A percentile compares a stretch with the other conserved stretches of the same genome.
phyloP scores from a whole-genome alignment of 1,284 basidiomycete genomes.

The Moesziomyces sp. region DNA sequence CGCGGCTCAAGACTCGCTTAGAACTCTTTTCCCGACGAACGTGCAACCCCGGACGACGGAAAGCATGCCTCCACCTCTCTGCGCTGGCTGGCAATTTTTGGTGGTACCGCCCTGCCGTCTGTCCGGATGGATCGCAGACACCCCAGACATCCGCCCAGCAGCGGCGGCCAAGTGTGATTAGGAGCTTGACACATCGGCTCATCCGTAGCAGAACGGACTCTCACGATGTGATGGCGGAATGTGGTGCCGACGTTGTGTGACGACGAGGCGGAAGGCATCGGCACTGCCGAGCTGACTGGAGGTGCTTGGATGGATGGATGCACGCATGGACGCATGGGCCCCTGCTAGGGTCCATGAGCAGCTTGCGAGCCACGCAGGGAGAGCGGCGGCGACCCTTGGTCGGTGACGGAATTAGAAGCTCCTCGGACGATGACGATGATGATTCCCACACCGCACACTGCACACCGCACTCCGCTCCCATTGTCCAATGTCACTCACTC shows the following conservation, averaged over 20 bases:
- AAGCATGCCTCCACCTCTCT: no score
- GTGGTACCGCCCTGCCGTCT: no score
- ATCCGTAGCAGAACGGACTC: neutral
- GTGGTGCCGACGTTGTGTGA: neutral
- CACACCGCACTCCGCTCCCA: no score
- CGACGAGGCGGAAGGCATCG: neutral
- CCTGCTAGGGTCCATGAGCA: neutral
- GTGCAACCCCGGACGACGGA: neutral
- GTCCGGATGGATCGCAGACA: neutral
- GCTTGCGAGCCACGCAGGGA: no score
- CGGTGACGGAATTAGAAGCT: neutral
- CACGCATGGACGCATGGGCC: neutral
- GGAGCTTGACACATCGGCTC: neutral
- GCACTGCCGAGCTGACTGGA: neutral
- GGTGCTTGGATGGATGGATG: neutral
- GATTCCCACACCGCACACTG: neutral
- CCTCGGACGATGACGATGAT: neutral
- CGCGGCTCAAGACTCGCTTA: neutral
- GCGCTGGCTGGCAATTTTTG: no score
- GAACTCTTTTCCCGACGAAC: neutral
- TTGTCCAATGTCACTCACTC: no score
- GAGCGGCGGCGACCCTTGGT: no score
- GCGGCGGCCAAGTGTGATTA: neutral
- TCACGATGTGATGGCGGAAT: no score
- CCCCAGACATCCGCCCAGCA: neutral